Conservation (phyloP, 2,329 filamentous ascomycete species). For the Colletotrichum tamarilloi region DNA sequence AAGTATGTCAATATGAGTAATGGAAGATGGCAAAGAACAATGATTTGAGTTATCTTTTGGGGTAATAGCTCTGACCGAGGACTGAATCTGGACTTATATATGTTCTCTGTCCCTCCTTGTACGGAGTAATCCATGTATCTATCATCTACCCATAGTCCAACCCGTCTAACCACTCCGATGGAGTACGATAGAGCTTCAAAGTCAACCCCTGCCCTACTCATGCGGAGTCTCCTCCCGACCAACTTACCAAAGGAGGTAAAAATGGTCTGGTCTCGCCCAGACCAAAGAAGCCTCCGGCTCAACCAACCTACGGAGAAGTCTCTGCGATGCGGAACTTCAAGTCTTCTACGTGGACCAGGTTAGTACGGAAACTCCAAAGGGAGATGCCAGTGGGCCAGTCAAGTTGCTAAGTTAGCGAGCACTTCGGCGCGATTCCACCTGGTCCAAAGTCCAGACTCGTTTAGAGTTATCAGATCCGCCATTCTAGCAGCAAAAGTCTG, state of each 20-base stretch:
- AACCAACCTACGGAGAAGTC: background rate
- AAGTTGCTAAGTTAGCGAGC: background rate
- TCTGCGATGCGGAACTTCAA: background rate
- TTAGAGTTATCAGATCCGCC: constrained; percentile 33
- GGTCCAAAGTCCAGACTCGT: background rate
- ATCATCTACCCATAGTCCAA: background rate
- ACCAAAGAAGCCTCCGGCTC: background rate
- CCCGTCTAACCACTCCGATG: background rate
- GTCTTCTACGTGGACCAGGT: background rate
- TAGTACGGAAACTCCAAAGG: background rate
- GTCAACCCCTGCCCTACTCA: background rate
- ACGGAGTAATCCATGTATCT: background rate
- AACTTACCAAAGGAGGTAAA: background rate
- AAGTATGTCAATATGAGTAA: background rate
- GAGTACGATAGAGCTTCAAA: background rate
- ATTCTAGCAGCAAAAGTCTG: background rate
- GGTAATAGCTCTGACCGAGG: background rate
- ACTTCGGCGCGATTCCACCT: background rate
- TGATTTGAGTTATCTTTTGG: background rate
- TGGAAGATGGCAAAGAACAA: background rate
- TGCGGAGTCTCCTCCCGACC: background rate
- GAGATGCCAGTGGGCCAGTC: background rate
- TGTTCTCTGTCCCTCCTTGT: background rate
- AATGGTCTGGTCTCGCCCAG: background rate
- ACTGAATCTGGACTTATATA: background rate